Conservation (phyloP, 192 early-diverging fungal species). For the Phycomyces blakesleeanus region DNA sequence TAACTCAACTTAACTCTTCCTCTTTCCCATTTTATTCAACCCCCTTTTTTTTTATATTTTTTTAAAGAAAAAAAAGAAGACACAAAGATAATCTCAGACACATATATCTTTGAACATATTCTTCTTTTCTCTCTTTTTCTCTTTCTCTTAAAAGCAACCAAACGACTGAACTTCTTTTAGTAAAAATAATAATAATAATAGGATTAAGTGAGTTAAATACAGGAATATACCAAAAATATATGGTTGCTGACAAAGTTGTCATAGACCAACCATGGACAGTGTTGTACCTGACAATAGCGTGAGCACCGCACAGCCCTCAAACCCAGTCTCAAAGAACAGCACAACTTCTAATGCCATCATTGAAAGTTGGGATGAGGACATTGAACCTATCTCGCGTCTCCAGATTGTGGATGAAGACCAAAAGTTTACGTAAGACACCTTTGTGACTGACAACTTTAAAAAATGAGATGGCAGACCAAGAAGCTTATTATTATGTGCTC, state of each 20-base stretch:
- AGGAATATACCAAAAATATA: not conserved
- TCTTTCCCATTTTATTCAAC: too few species aligned
- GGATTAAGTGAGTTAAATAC: not conserved
- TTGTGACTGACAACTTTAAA: not conserved
- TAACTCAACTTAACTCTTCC: too few species aligned
- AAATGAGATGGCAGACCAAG: not conserved
- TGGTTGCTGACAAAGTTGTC: too few species aligned
- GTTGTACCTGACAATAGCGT: not conserved
- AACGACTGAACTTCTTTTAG: too few species aligned
- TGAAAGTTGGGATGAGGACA: conserved; percentile 27
- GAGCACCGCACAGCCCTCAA: not conserved
- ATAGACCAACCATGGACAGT: not conserved
- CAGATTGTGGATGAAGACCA: conserved; percentile 82
- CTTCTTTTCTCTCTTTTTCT: not conserved
- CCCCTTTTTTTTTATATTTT: not conserved
- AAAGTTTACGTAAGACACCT: conserved; percentile 66
- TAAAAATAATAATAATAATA: not conserved
- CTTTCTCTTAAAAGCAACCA: not conserved
- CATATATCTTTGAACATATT: not conserved
- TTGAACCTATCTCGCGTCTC: conserved; percentile 35
- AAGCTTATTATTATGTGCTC: not conserved
- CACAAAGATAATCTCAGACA: too few species aligned
- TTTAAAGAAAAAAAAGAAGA: not conserved
- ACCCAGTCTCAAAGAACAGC: not conserved
- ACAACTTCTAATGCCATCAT: not conserved